Evolutionary conservation across 129 eudicot species (phyloP), one percentile per base, ranked within the genome.

Genomic region (Calendula officinalis): DNA sequence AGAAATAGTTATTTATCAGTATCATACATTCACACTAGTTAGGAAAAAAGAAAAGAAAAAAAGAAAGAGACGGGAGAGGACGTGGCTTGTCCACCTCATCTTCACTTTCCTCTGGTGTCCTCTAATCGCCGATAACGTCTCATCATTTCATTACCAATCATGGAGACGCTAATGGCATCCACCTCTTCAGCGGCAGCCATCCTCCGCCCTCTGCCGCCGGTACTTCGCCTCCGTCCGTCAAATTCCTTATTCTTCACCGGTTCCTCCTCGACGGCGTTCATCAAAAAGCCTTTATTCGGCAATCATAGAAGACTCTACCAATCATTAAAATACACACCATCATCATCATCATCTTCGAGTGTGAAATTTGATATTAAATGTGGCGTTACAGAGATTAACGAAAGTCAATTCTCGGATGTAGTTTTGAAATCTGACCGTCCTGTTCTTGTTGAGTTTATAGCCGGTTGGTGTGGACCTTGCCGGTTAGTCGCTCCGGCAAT

Each of bases 401-500:
- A 82, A 62, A 64, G 55, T 10, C 71, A 82, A 36, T 88, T 88
- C 72, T 5, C 80, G 27, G 90, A 85, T 15, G 73, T 78, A n/a
- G 96, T 84, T 8, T 80, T 88, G 84, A 84, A 88, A 78, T 82
- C 84, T 4, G 86, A 82, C 53, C 86, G 77, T 49, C 92, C 96
- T 39, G 96, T 88, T 55, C 89, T 88, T 12, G 92, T 88, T 55
- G 96, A 88, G 70, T 88, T 88, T 64, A 73, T 88, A 8, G 96
- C 96, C 38, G 63, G 60, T 35, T 88, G 96, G 96, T 88, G 96
- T 46, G 96, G 96, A 56, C 96, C 92, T 72, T 88, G 96, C 58
- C 92, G 96, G 4, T 67, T 88, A 67, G 64, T 88, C 47, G 80
- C 89, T 77, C 83, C 92, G 16, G 92, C 88, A 14, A 57, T 88